Conservation (phyloP, 768 basidiomycete genomes). For the Pleurotus tuoliensis region DNA sequence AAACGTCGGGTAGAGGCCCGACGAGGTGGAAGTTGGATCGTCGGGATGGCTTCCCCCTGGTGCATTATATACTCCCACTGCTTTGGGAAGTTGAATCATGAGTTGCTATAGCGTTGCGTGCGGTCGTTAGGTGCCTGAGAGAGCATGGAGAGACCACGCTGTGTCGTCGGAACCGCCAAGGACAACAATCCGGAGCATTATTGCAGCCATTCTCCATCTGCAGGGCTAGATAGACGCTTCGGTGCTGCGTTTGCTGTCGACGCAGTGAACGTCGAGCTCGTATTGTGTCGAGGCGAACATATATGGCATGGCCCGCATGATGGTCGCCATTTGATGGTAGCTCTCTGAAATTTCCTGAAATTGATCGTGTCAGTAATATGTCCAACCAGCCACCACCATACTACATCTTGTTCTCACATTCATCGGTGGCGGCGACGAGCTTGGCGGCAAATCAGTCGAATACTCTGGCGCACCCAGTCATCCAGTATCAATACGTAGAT, state of each 20-base stretch:
- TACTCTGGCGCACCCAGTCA: slow-evolving; percentile 61
- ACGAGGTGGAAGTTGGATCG: not conserved
- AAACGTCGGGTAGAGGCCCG: not conserved
- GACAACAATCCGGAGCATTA: not conserved
- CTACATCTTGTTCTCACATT: slow-evolving; percentile 67
- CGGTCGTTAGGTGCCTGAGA: not conserved
- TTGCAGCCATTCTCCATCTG: too few relatives aligned
- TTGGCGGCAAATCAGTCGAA: slow-evolving; percentile 32
- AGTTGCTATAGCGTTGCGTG: slow-evolving; percentile 6
- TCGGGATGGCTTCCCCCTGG: not conserved
- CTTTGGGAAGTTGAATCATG: not conserved
- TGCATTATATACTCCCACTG: slow-evolving; percentile 1
- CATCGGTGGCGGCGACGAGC: slow-evolving; percentile 31
- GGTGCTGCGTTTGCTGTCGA: too few relatives aligned
- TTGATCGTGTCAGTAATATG: not conserved
- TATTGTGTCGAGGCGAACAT: too few relatives aligned
- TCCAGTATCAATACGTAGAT: slow-evolving; percentile 82
- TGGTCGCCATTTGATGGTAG: not conserved
- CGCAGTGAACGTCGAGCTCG: too few relatives aligned
- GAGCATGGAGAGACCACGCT: not conserved
- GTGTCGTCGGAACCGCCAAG: not conserved
- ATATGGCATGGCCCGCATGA: too few relatives aligned
- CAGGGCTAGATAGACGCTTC: too few relatives aligned
- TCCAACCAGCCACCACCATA: slow-evolving; percentile 39
- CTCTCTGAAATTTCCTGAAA: too few relatives aligned